Evolutionary conservation across 106 monocot genomes (phyloP), one percentile per base, ranked within the genome.

Genomic region (Amphibolis antarctica): DNA sequence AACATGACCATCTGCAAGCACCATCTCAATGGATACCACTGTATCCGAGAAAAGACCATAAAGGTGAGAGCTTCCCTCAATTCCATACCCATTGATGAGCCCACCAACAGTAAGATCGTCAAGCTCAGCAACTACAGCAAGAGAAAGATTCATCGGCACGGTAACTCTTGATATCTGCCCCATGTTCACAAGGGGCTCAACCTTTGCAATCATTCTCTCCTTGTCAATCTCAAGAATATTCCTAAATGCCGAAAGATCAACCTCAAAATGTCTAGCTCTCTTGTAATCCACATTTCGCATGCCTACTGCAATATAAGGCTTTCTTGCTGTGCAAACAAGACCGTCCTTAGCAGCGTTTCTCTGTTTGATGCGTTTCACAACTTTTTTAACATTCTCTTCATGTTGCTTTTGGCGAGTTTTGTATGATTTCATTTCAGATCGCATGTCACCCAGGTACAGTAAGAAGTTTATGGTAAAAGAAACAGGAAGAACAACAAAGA

Each of bases 401-500:
- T 83, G 83, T 43, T 83, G 79, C 53, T 73, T 51, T 28, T 84
- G 83, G 1, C 79, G 79, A 17, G 19, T 67, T 63, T 79, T 76
- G 18, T 73, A 63, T 17, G 83, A 76, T 62, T 83, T 83, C 65
- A 71, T 65, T 23, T 60, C 74, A 15, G 84, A 85, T 63, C 68
- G 66, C 30, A 75, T 47, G 64, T 85, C 84, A 13, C 84, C 84
- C 3, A 85, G 74, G 53, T 70, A 85, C 21, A 63, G 63, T 26
- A 85, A 28, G 60, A 63, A 65, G 68, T 78, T 69, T 9, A 78
- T 27, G 3, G 69, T 73, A 28, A 57, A 63, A 31, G 84, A 85
- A 57, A 85, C 46, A 0, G 84, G 84, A 20, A 85, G 84, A 21
- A 85, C 84, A 29, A 81, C 77, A 46, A 85, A 85, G 77, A 81